Evolutionary conservation across 2,329 filamentous ascomycete species (phyloP).

Genomic region (Akanthomyces uredinophilus): DNA sequence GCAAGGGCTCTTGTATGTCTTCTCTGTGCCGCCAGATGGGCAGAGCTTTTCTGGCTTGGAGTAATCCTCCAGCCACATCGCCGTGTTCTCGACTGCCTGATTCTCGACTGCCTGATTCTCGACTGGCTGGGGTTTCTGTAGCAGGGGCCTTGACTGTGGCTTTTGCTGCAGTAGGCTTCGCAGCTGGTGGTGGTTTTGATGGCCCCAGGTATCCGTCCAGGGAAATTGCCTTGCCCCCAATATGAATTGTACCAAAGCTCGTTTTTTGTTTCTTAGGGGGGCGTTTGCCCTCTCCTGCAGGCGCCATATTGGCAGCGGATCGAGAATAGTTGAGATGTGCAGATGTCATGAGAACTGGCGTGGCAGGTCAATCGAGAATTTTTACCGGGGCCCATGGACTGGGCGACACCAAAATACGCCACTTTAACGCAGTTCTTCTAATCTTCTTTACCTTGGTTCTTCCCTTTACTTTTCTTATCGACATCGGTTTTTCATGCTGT

Average conservation of each 20-base stretch:
- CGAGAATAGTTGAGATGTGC: neutral
- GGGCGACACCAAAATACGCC: no score
- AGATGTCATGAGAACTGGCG: no score
- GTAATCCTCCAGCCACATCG: constrained; percentile 28
- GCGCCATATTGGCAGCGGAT: constrained; percentile 20
- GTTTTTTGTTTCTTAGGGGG: constrained; percentile 36
- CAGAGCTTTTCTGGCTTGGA: constrained; percentile 57
- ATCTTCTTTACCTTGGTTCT: no score
- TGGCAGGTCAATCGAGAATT: no score
- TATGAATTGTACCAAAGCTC: constrained; percentile 34
- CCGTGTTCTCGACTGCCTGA: neutral
- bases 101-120: constrained; percentile 3
- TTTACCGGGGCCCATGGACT: no score
- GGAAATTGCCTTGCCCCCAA: constrained; percentile 45
- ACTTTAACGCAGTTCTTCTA: no score
- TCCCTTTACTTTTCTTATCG: no score
- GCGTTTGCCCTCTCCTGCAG: constrained; percentile 21
- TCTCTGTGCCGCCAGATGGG: constrained; percentile 75
- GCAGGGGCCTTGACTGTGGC: neutral
- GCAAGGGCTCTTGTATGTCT: constrained; percentile 61
- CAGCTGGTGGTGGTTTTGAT: constrained; percentile 29
- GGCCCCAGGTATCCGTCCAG: constrained; percentile 44
- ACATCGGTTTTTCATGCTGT: no score
- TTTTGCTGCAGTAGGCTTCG: constrained; percentile 15
- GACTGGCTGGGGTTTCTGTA: neutral